Percentiles rank a stretch among this genome's conserved stretches.
Evolutionary conservation across 345 rosid genomes (phyloP).

Genomic region (Citropsis articulata): DNA sequence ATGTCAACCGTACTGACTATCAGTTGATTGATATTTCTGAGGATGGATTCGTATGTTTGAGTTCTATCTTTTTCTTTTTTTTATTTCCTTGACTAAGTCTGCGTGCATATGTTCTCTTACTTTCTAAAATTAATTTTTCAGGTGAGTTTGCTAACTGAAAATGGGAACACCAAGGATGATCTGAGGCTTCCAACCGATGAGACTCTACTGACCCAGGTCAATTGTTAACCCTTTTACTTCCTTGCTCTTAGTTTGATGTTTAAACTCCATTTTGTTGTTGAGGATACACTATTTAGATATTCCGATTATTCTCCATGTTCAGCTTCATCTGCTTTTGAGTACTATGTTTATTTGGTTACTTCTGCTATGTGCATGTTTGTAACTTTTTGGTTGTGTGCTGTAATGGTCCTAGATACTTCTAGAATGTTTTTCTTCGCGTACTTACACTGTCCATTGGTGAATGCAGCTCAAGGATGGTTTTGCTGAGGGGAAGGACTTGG

Average conservation of each 20-base stretch:
- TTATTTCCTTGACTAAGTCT: neutral
- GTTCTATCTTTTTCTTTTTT: neutral
- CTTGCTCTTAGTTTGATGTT: neutral
- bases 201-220: conserved; percentile 3
- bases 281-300: neutral
- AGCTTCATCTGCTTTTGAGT: neutral
- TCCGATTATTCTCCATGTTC: neutral
- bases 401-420: too few relatives aligned
- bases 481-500: conserved; percentile 47
- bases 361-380: neutral
- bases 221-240: neutral
- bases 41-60: conserved; percentile 10
- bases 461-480: conserved; percentile 47
- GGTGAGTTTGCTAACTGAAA: conserved; percentile 18
- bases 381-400: neutral
- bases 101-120: neutral
- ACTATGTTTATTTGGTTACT: neutral
- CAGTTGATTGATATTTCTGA: conserved; percentile 20
- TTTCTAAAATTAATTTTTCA: neutral
- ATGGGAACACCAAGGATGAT: conserved; percentile 12
- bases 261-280: neutral
- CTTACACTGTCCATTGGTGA: neutral
- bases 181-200: conserved; percentile 16
- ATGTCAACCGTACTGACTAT: conserved; percentile 11
- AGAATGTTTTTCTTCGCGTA: neutral